phyloP scores from a whole-genome alignment of 2,329 filamentous ascomycete species.

The Hawksworthiomyces lignivorus region DNA sequence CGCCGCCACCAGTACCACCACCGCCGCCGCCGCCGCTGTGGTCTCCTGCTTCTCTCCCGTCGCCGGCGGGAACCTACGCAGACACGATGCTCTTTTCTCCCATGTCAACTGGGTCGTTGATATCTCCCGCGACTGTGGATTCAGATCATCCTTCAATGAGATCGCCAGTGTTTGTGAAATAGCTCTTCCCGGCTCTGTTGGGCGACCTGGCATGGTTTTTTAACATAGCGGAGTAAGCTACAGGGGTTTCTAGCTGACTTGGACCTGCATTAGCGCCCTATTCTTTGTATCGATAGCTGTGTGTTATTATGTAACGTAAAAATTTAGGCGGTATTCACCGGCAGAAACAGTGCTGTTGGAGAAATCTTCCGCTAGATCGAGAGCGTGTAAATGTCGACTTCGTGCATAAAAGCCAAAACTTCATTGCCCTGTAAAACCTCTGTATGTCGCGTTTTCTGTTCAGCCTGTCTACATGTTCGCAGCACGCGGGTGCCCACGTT shows the following conservation, averaged over 20 bases:
- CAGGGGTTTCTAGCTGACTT: too few relatives aligned
- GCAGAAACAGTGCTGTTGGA: conserved; percentile 2
- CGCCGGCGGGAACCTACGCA: not conserved
- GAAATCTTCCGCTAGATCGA: too few relatives aligned
- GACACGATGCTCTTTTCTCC: conserved; percentile 3
- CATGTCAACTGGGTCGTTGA: not conserved
- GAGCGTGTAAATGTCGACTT: too few relatives aligned
- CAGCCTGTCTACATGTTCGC: conserved; percentile 6
- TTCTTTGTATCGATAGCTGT: too few relatives aligned
- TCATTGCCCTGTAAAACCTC: too few relatives aligned
- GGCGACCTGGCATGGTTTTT: not conserved
- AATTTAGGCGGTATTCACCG: not conserved
- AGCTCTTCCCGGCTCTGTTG: not conserved
- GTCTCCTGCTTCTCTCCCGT: not conserved
- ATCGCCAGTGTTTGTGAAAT: conserved; percentile 1
- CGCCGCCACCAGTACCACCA: not conserved
- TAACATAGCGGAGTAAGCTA: conserved; percentile 1
- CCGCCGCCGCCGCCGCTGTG: too few relatives aligned
- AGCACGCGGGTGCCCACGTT: not conserved
- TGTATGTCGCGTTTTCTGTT: too few relatives aligned
- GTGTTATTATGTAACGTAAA: too few relatives aligned
- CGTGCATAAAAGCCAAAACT: too few relatives aligned
- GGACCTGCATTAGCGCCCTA: too few relatives aligned
- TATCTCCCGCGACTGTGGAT: not conserved
- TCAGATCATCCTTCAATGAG: not conserved